phyloP scores from a whole-genome alignment of 345 rosid species.

The Boechera retrofracta region DNA sequence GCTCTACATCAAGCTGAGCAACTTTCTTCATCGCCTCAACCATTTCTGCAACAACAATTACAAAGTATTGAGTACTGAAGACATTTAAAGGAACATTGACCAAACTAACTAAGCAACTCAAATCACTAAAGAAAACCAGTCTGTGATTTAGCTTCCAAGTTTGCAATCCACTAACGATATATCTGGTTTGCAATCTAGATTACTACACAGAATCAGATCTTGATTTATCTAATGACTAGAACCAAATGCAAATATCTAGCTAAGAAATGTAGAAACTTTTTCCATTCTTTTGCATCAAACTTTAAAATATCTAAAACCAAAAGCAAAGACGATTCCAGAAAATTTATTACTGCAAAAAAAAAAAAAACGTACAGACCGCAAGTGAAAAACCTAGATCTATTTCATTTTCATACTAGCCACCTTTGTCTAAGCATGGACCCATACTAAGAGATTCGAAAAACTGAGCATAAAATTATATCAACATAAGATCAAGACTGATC shows the following conservation, averaged over 20 bases:
- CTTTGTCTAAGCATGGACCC: not conserved
- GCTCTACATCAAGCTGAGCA: conserved; percentile 59
- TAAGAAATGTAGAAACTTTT: not conserved
- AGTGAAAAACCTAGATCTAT: conserved; percentile 25
- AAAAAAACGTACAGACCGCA: not conserved
- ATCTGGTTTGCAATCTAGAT: not conserved
- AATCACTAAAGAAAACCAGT: not conserved
- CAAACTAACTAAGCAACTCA: not conserved
- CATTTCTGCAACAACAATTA: conserved; percentile 54
- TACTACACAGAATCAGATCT: conserved; percentile 23
- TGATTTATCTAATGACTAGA: not conserved
- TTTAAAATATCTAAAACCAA: not conserved
- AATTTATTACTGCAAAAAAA: not conserved
- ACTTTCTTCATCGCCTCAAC: conserved; percentile 71
- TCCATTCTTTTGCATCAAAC: not conserved
- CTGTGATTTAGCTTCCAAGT: not conserved
- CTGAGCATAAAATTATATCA: not conserved
- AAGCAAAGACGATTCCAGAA: not conserved
- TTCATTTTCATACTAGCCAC: not conserved
- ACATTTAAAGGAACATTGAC: not conserved
- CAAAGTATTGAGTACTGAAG: not conserved
- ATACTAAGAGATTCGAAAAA: not conserved
- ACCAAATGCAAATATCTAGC: not conserved
- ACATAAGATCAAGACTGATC: conserved; percentile 26
- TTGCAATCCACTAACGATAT: not conserved